Base-by-base conservation (phyloP, 2,329 filamentous ascomycete species). In the Sclerotiophoma versabilis region DNA sequence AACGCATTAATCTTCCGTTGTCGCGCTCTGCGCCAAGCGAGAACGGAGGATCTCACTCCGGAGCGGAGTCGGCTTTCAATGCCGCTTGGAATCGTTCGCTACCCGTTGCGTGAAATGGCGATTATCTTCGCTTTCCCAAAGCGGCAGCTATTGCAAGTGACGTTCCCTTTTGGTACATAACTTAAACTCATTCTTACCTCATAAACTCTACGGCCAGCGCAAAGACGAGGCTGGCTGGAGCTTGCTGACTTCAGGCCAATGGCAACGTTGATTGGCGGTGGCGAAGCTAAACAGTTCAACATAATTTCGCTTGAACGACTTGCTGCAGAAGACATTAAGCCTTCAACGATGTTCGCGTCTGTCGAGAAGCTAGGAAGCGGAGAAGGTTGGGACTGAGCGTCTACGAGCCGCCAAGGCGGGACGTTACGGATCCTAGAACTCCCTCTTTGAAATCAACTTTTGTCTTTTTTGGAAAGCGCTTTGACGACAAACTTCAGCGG, bases 381-480 rank as follows among this genome's bases (percentile, higher is more conserved):
- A 49, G 39, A 49, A 49, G 33, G 23, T 36, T 54, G 34, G 45
- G 51, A 34, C 38, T 49, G 51, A 41, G 43, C 50, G 44, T 33
- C 45, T 27, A 25, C 12, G 22, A 33, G 36, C 2, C 33, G 51
- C 51, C 39, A 54, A 49, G 51, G 19, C 51, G 51, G 51, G 45
- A 36, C 45, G 45, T 54, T 54, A 41, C 39, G 45, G 39, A 38
- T 49, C 39, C 1, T 12, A 39, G 47, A 36, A 29, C 29, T 47
- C 17, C 37, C 29, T 22, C 23, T 22, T 42, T 19, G 20, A 37
- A 19, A 10, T 17, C 22, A 12, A 45, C 9, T 47, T 8, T 15
- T 47, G 15, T 32, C 49, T 7, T 17, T 45, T 47, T 17, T 19
- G 22, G 34, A 23, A 32, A 46, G 39, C 34, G 46, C 34, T 33